Base-by-base conservation (phyloP, 768 basidiomycete species). In the Boletus coccyginus region DNA sequence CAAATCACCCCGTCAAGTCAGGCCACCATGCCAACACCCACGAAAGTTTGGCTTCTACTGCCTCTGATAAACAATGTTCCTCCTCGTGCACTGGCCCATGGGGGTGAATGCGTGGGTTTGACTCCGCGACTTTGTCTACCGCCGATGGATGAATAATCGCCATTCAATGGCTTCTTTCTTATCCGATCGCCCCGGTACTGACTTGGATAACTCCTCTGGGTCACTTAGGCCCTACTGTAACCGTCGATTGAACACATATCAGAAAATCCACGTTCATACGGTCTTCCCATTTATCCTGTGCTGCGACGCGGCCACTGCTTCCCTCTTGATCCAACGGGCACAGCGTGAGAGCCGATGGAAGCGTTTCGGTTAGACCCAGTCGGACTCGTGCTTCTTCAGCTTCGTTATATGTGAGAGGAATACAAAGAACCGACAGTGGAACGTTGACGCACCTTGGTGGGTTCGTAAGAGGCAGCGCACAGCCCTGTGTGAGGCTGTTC, bases 321-420 rank as follows among this genome's bases (percentile, higher is more conserved):
- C 24, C 46, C n/a, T 39, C 38, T 36, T 47, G 24, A 35, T 12
- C 5, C 59, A 43, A 39, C n/a, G 17, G 33, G 21, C 16, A n/a
- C 35, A 33, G 50, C 48, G 61, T 58, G 61, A 40, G 60, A 58
- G 51, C 32, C 31, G 27, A 35, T 6, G 38, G 21, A 55, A 38
- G 29, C 29, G 50, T 61, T 62, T 62, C 54, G 44, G 50, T 31
- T 58, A 46, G 42, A 46, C 55, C 49, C 59, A 58, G 50, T 35
- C 35, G 63, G 54, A 29, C 17, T 33, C 2, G n/a, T 7, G 31
- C 19, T 14, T 38, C 47, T 8, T 16, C 40, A 21, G 5, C 36
- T 16, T 29, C 40, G 36, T 35, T 44, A n/a, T 16, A 13, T 35
- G 24, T 50, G 44, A 47, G 39, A 32, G 19, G n/a, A 3, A 21